Conservation (phyloP, 768 basidiomycete species). For the Pisolithus microcarpus region DNA sequence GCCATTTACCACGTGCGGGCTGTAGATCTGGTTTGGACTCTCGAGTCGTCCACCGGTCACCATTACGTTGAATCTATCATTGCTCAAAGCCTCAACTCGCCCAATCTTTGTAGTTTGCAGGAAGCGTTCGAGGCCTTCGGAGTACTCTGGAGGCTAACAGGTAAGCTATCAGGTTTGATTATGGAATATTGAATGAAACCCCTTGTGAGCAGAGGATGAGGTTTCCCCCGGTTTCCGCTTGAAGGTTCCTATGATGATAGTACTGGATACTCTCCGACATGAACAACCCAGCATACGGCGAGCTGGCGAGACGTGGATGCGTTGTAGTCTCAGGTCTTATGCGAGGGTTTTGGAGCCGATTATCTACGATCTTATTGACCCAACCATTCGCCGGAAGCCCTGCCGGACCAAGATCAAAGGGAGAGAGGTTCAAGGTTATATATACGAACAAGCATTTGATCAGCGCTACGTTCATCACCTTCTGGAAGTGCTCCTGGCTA, state of each 20-base stretch:
- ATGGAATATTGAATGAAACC: conserved; percentile 3
- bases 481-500: conserved; percentile 66
- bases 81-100: conserved; percentile 59
- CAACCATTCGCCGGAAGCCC: conserved; percentile 49
- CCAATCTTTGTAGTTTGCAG: conserved; percentile 38
- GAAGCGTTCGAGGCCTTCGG: conserved; percentile 85
- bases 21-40: conserved; percentile 74
- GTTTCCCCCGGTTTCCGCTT: conserved; percentile 76
- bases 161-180: conserved; percentile 32
- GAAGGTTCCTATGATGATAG: conserved; percentile 79
- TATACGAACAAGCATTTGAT: conserved; percentile 73
- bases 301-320: conserved; percentile 95
- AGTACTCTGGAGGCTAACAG: conserved; percentile 83
- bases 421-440: conserved; percentile 57
- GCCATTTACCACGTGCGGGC: conserved; percentile 75
- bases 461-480: conserved; percentile 66
- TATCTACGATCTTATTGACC: conserved; percentile 68
- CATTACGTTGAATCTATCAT: conserved; percentile 75
- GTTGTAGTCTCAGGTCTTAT: conserved; percentile 87
- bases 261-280: conserved; percentile 75
- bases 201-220: conserved; percentile 57
- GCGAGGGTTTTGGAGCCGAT: conserved; percentile 86
- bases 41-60: conserved; percentile 49
- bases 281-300: conserved; percentile 69
- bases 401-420: conserved; percentile 49